phyloP scores from a whole-genome alignment of 768 basidiomycete genomes.

The Chlorophyllum brunneum region DNA sequence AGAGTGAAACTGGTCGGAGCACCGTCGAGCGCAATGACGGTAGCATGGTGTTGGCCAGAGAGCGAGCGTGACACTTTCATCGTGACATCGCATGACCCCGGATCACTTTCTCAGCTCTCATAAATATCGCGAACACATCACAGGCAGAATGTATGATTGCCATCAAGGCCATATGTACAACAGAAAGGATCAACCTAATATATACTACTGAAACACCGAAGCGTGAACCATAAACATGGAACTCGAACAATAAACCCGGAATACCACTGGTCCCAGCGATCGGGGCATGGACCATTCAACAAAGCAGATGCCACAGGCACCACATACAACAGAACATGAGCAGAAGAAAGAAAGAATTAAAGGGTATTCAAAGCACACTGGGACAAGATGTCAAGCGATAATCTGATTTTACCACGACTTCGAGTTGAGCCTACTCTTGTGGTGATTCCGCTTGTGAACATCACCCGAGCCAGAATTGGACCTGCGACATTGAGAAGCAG shows the following conservation, averaged over 20 bases:
- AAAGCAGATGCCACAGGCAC: no score
- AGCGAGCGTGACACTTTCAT: not conserved
- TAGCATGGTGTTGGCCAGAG: no score
- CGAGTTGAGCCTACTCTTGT: conserved; percentile 1
- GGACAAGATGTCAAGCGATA: not conserved
- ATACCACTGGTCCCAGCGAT: no score
- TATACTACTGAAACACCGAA: no score
- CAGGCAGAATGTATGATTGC: not conserved
- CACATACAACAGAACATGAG: no score
- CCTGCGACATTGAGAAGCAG: not conserved
- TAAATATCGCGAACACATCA: no score
- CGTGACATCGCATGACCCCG: not conserved
- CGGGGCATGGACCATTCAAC: no score
- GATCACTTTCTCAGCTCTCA: no score
- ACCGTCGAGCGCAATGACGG: conserved; percentile 18
- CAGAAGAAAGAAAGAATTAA: no score
- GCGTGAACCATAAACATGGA: no score
- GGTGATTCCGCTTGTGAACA: not conserved
- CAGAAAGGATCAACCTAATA: not conserved
- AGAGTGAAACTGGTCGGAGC: conserved; percentile 15
- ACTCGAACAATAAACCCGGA: no score
- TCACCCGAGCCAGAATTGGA: not conserved
- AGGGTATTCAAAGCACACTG: no score
- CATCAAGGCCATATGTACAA: conserved; percentile 1
- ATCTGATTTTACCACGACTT: not conserved